Evolutionary conservation across 2,329 filamentous ascomycete genomes (phyloP), one percentile per base, ranked within the genome.

Genomic region (Penicillium sp.): DNA sequence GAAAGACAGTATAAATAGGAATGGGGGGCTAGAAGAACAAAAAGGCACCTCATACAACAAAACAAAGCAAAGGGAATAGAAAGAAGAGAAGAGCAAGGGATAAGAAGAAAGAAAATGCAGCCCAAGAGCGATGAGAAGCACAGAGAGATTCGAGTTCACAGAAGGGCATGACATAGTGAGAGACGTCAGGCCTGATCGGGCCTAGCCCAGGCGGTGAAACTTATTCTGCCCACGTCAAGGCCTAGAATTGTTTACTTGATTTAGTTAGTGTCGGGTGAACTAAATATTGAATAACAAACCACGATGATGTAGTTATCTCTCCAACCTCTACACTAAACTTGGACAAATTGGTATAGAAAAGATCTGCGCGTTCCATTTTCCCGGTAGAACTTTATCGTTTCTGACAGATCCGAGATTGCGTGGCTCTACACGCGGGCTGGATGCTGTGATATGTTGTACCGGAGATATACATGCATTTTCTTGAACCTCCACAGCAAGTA

Each of bases 101-200:
- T 49, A 19, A 31, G 38, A 44, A 59, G 50, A 49, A 53, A 51
- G 42, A 47, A 56, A 49, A 54, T 53, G 52, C 52, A 59, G 48
- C 46, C 45, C 47, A 54, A 50, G 42, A 52, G 50, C 48, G 54
- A 53, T 50, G 49, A 44, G 54, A 53, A 58, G 54, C 45, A 49
- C 35, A 43, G 44, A 56, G 52, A 53, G 47, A 55, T 42, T 56
- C 55, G 34, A 51, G 22, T 56, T 50, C 42, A 45, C 48, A 41
- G 49, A 53, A 58, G 54, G 57, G 57, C 56, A 53, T 58, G 59
- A 53, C 55, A 56, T 57, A 52, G 56, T 53, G 47, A 50, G 46
- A 57, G 57, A 58, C 56, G 57, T 60, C 54, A 60, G 53, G 42
- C 56, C 54, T 46, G 42, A 57, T 54, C 48, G 39, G 60, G 60